Percentiles rank a stretch among this genome's conserved stretches.
phyloP scores from a whole-genome alignment of 2,329 filamentous ascomycete species.

The Colletotrichum melonis region DNA sequence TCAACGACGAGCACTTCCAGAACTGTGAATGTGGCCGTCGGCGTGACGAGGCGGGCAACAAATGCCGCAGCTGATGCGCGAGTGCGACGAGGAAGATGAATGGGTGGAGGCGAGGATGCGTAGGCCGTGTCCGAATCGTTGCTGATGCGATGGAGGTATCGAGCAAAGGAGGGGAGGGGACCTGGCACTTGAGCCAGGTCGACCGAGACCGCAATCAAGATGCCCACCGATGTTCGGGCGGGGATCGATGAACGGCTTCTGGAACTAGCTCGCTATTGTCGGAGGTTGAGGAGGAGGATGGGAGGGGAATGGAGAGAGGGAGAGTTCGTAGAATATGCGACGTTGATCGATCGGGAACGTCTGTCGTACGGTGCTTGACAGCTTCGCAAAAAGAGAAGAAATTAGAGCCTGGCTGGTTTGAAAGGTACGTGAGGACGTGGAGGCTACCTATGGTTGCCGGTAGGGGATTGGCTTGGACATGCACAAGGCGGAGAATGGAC shows the following conservation, averaged over 20 bases:
- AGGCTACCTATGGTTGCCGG: slow-evolving; percentile 27
- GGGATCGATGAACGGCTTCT: not conserved
- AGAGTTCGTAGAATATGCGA: not conserved
- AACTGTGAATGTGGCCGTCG: not conserved
- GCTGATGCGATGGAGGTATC: slow-evolving; percentile 11
- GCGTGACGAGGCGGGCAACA: not conserved
- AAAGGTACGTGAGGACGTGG: slow-evolving; percentile 29
- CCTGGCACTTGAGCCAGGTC: slow-evolving; percentile 33
- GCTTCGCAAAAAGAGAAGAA: slow-evolving; percentile 22
- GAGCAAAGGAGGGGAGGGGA: slow-evolving; percentile 22
- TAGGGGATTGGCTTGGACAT: slow-evolving; percentile 20
- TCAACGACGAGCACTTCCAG: slow-evolving; percentile 6
- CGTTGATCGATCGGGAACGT: slow-evolving; percentile 18
- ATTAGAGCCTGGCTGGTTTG: slow-evolving; percentile 20
- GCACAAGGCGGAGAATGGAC: not conserved
- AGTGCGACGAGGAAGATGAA: not conserved
- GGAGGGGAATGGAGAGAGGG: not conserved
- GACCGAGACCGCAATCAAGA: slow-evolving; percentile 12
- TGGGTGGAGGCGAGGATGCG: not conserved
- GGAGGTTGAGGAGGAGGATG: not conserved
- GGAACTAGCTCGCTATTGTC: not conserved
- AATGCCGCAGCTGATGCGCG: not conserved
- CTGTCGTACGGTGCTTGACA: slow-evolving; percentile 7
- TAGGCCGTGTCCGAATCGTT: not conserved
- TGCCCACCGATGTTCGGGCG: slow-evolving; percentile 12